Evolutionary conservation across 2,329 filamentous ascomycete species (phyloP).

Genomic region (Pestalotiopsis sp.): DNA sequence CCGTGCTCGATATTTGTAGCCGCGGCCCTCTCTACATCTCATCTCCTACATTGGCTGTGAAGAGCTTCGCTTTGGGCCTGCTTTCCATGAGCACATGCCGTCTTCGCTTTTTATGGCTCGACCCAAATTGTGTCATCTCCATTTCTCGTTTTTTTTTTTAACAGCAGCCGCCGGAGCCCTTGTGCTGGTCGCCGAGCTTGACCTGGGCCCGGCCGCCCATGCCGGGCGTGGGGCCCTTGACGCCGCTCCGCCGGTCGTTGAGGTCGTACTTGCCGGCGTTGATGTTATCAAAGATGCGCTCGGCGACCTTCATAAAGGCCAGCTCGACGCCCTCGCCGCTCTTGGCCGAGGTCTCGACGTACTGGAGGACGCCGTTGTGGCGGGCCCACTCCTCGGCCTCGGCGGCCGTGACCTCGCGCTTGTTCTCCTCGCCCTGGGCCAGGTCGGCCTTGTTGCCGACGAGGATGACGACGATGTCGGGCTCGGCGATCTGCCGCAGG

Average conservation of each 20-base stretch:
- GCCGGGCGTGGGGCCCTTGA: conserved; percentile 71
- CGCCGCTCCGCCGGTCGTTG: conserved; percentile 88
- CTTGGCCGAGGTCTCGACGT: conserved; percentile 96
- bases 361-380: conserved; percentile 83
- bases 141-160: conserved; percentile 30
- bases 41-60: not conserved
- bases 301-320: conserved; percentile 90
- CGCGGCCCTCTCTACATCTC: not conserved
- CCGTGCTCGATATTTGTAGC: not conserved
- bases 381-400: conserved; percentile 92
- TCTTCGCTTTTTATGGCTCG: not conserved
- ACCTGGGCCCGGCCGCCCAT: conserved; percentile 44
- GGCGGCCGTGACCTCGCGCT: conserved; percentile 75
- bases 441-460: conserved; percentile 96
- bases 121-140: not conserved
- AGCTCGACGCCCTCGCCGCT: conserved; percentile 91
- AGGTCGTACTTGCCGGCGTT: conserved; percentile 93
- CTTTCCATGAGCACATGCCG: no score
- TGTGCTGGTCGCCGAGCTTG: conserved; percentile 44
- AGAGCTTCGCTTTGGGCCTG: no score
- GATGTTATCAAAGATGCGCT: conserved; percentile 96
- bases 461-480: conserved; percentile 90
- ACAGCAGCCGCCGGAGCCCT: conserved; percentile 45
- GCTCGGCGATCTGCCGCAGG: conserved; percentile 90
- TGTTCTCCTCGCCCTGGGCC: conserved; percentile 47